Evolutionary conservation across 768 basidiomycete genomes (phyloP).

Genomic region (Filobasidium floriforme): DNA sequence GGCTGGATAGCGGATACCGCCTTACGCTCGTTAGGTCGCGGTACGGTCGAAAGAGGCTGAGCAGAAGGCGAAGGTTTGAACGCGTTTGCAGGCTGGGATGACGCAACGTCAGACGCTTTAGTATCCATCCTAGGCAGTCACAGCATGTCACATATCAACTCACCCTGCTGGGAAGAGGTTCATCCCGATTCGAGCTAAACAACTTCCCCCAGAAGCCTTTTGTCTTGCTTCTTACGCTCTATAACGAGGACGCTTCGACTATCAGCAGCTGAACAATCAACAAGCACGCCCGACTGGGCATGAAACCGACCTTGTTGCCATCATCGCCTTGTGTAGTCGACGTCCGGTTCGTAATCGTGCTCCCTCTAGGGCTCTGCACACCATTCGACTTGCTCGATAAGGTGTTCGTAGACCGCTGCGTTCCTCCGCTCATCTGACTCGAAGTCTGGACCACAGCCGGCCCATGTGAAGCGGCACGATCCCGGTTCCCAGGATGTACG

Average conservation of each 20-base stretch:
- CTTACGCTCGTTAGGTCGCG: too few species aligned
- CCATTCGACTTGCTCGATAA: constrained; percentile 25
- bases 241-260: constrained; percentile 9
- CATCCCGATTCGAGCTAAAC: constrained; percentile 19
- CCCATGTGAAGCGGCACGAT: neutral
- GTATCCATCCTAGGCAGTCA: neutral
- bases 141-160: neutral
- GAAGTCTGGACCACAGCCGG: neutral
- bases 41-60: too few species aligned
- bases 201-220: constrained; percentile 32
- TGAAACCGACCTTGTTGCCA: neutral
- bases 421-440: neutral
- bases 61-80: too few species aligned
- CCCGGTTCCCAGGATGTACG: neutral
- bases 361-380: constrained; percentile 42
- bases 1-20: too few species aligned
- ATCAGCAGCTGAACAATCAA: neutral
- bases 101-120: neutral
- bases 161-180: neutral
- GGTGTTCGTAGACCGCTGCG: neutral
- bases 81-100: too few species aligned
- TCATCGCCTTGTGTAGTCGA: neutral
- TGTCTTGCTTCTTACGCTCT: constrained; percentile 33
- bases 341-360: too few species aligned
- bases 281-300: too few species aligned